Conservation (phyloP, 352 stramenopile species). For the Pythium oligandrum region DNA sequence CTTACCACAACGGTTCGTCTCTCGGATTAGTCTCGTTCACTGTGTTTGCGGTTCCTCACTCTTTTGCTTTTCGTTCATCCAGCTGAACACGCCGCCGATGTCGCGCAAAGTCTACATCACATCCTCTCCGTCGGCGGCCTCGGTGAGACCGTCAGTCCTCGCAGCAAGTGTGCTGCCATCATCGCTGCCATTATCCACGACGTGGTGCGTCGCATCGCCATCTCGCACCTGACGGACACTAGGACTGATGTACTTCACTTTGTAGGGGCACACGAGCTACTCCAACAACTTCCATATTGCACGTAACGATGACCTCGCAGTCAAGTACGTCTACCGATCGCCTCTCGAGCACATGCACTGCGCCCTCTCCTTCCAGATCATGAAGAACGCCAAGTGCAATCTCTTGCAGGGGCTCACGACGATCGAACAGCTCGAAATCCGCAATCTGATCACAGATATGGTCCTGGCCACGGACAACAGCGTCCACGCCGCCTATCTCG, state of each 20-base stretch:
- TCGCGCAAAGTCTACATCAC: slow-evolving; percentile 70
- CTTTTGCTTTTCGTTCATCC: neutral
- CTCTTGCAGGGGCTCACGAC: slow-evolving; percentile 69
- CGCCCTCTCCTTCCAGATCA: slow-evolving; percentile 68
- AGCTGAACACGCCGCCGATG: slow-evolving; percentile 82
- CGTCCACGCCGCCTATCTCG: slow-evolving; percentile 73
- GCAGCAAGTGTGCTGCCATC: slow-evolving; percentile 67
- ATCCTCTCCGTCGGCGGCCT: slow-evolving; percentile 52
- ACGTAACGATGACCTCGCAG: slow-evolving; percentile 71
- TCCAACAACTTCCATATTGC: slow-evolving; percentile 88
- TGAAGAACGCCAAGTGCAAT: slow-evolving; percentile 66
- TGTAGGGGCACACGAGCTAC: slow-evolving; percentile 65
- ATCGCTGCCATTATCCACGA: slow-evolving; percentile 82
- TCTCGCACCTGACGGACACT: too few relatives aligned
- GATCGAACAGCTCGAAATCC: slow-evolving; percentile 72
- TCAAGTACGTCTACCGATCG: slow-evolving; percentile 79
- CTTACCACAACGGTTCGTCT: slow-evolving; percentile 77
- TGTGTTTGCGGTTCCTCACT: neutral
- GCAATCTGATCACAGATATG: slow-evolving; percentile 79
- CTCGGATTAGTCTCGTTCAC: neutral
- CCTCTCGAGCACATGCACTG: slow-evolving; percentile 87
- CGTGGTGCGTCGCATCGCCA: slow-evolving; percentile 21
- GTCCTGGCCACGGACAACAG: slow-evolving; percentile 88
- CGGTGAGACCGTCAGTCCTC: slow-evolving; percentile 46
- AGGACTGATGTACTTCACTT: too few relatives aligned